Conservation (phyloP, 768 basidiomycete genomes). For the Psilocybe subaeruginosa region DNA sequence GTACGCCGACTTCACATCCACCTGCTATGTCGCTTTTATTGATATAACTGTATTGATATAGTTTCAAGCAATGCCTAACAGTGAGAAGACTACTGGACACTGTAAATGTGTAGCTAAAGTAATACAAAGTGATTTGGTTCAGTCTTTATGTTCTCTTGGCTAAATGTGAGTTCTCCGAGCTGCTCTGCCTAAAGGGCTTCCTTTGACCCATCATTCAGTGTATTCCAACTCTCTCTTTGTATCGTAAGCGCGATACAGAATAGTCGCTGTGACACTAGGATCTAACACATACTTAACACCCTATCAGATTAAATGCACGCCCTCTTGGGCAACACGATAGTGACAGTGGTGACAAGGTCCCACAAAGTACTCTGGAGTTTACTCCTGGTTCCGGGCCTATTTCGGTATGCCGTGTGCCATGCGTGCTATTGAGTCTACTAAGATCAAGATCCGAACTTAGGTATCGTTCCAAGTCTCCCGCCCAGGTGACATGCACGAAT, state of each 20-base stretch:
- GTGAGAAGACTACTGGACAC: neutral
- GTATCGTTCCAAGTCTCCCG: too few relatives aligned
- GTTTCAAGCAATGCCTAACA: constrained; percentile 14
- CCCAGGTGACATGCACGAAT: too few relatives aligned
- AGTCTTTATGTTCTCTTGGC: constrained; percentile 6
- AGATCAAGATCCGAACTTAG: too few relatives aligned
- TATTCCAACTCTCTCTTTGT: constrained; percentile 10
- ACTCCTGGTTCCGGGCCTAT: neutral
- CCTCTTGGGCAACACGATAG: neutral
- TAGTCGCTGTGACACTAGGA: too few relatives aligned
- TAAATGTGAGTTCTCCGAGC: constrained; percentile 1
- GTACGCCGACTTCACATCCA: neutral
- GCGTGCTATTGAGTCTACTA: neutral
- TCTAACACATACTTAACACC: too few relatives aligned
- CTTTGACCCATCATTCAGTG: neutral
- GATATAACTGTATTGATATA: neutral
- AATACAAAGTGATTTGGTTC: constrained; percentile 7
- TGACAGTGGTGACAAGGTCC: neutral
- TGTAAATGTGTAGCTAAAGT: too few relatives aligned
- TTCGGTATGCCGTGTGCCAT: neutral
- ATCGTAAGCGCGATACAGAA: neutral
- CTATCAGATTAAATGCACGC: neutral
- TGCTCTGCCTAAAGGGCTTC: too few relatives aligned
- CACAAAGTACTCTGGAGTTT: neutral
- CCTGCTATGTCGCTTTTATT: neutral